Evolutionary conservation across 2,329 filamentous ascomycete species (phyloP), one percentile per base, ranked within the genome.

Genomic region (Neonectria magnoliae): DNA sequence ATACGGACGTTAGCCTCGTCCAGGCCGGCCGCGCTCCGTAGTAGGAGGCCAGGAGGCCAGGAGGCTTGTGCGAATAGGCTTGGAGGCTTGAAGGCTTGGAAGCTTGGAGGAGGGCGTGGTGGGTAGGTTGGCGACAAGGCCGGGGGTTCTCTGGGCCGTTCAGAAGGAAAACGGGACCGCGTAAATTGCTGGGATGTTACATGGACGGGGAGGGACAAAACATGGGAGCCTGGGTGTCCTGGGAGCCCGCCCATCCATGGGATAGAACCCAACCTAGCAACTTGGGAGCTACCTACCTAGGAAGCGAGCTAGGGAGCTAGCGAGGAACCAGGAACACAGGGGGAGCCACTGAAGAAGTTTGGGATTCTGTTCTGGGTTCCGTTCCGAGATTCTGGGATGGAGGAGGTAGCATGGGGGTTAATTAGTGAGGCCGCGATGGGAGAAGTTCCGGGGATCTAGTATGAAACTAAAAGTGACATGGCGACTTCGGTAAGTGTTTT

Each of bases 1-100:
- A n/a, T n/a, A 51, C 45, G 45, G 33, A 62, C 59, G 58, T 62
- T 62, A 62, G 60, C 60, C 60, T 62, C 41, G 60, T 54, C 54
- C 54, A 58, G 47, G 48, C 54, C 29, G 54, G 42, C 42, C 53
- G 50, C 54, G 52, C 60, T 57, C 42, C 56, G 3, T 25, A 25
- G 25, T 25, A 5, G 25, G 25, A 25, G 25, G 25, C 25, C 3
- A 25, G 25, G 42, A 55, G 56, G 42, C 52, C 29, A 36, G 18
- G 53, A 27, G 22, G 38, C 27, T 20, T 44, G 53, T 9, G 29
- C 25, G 52, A 36, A 27, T 20, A 57, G 33, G 45, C 20, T 33
- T 41, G 44, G 54, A 57, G 58, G 42, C 41, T 44, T 27, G 44
- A 13, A 38, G 27, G 42, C 41, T 44, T 29, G 44, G 36, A 38